A percentile compares a stretch with the other conserved stretches of the same genome.
Evolutionary conservation across 805 yeast species (phyloP).

Genomic region (Teunomyces aglyptinius): DNA sequence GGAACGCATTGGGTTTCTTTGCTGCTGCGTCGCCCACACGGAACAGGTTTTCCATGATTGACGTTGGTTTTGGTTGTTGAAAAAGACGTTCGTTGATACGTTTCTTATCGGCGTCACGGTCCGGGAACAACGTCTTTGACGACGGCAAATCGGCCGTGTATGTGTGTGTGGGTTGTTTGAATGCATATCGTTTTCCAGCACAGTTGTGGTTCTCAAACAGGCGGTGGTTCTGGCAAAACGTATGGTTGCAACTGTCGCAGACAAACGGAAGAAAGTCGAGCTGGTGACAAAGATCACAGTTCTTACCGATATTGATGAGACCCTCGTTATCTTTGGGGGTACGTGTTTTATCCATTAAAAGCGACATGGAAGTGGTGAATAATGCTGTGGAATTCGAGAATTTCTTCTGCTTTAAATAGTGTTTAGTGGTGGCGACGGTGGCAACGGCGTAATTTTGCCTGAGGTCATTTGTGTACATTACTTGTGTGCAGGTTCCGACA

Average conservation of each 20-base stretch:
- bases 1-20: conserved; percentile 21
- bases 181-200: conserved; percentile 13
- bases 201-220: conserved; percentile 33
- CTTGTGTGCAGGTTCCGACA: no score
- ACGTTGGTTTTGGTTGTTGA: conserved; percentile 21
- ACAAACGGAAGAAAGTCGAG: conserved; percentile 59
- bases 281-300: conserved; percentile 51
- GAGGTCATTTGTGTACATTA: no score
- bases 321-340: conserved; percentile 27
- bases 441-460: no score
- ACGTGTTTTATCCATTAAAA: conserved; percentile 21
- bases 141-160: conserved; percentile 26
- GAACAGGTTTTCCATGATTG: conserved; percentile 19
- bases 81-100: conserved; percentile 27
- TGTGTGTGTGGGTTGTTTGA: conserved; percentile 7
- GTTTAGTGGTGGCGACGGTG: conserved; percentile 8
- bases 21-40: conserved; percentile 28
- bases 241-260: conserved; percentile 47
- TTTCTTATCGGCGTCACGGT: conserved; percentile 41
- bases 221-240: conserved; percentile 53
- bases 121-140: conserved; percentile 51
- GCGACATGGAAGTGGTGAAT: conserved; percentile 10
- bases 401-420: background rate
- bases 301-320: conserved; percentile 56
- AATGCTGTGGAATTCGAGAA: background rate